phyloP scores from a whole-genome alignment of 148 eudicot species.

The Dysphania ambrosioides region DNA sequence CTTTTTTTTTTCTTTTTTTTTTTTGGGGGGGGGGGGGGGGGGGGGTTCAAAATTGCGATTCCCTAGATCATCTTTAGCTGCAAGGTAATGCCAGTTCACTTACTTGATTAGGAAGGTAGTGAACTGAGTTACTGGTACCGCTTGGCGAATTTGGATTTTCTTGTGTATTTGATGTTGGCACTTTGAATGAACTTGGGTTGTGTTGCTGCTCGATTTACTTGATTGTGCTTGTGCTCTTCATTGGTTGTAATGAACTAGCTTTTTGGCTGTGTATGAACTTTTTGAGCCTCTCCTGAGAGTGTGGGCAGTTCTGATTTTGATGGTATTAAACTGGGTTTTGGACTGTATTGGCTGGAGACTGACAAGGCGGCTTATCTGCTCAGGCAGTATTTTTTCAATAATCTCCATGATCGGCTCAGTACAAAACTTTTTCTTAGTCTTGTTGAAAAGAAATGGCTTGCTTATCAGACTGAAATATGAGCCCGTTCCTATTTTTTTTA shows the following conservation, averaged over 20 bases:
- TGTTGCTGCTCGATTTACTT: background rate
- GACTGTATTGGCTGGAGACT: slow-evolving; percentile 93
- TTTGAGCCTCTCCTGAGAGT: background rate
- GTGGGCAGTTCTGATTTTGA: slow-evolving; percentile 11
- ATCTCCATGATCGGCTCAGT: slow-evolving; percentile 91
- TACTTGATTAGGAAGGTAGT: background rate
- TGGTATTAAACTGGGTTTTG: slow-evolving; percentile 24
- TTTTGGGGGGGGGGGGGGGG: background rate
- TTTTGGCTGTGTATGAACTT: background rate
- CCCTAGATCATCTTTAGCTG: too few species aligned
- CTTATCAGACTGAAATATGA: slow-evolving; percentile 99
- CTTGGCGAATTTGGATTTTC: background rate
- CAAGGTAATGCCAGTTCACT: too few species aligned
- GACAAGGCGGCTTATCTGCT: slow-evolving; percentile 94
- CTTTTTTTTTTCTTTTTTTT: too few species aligned
- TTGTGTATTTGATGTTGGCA: background rate
- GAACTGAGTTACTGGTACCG: background rate
- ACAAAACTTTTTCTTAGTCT: slow-evolving; percentile 88
- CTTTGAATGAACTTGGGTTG: background rate
- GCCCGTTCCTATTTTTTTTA: slow-evolving; percentile 98
- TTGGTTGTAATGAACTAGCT: slow-evolving; percentile 1
- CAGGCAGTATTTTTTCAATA: slow-evolving; percentile 88
- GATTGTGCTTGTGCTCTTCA: background rate
- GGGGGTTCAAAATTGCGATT: background rate
- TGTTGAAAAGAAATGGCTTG: slow-evolving; percentile 94